Evolutionary conservation across 208 protist species (phyloP).

Genomic region (Acanthamoeba sp.): DNA sequence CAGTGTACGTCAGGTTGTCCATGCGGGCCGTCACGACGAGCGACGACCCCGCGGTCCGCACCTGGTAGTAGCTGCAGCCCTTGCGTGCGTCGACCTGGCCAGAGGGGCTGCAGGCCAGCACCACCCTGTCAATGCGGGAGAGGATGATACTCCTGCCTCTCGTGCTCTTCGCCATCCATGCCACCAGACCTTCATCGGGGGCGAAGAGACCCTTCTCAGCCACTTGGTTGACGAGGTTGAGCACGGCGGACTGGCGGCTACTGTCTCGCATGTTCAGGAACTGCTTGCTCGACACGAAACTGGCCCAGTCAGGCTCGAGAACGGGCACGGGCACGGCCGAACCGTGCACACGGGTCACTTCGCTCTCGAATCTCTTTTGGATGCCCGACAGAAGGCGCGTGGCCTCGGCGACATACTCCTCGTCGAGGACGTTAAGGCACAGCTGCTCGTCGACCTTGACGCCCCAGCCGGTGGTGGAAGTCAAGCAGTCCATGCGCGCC

Average conservation of each 20-base stretch:
- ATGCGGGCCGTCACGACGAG: constrained; percentile 5
- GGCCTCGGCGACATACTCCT: background rate
- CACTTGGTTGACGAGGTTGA: background rate
- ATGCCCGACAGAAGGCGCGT: background rate
- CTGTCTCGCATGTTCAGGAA: background rate
- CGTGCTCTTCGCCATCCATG: background rate
- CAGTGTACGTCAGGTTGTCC: background rate
- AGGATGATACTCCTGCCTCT: background rate
- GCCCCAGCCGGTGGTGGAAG: background rate
- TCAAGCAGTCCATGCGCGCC: constrained; percentile 11
- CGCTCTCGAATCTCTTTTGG: background rate
- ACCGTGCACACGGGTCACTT: background rate
- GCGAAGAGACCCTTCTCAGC: background rate
- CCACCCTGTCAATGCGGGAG: background rate
- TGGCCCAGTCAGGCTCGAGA: background rate
- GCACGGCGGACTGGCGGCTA: background rate
- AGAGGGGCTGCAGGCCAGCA: background rate
- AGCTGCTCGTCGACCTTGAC: constrained; percentile 32
- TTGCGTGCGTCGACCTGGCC: background rate
- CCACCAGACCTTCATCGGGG: background rate
- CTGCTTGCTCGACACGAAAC: background rate
- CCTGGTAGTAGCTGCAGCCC: background rate
- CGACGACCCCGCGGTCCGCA: background rate
- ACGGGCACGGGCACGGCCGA: background rate
- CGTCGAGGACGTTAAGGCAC: background rate